Evolutionary conservation across 2,329 filamentous ascomycete genomes (phyloP), one percentile per base, ranked within the genome.

Genomic region (Tolypocladium tundrense): DNA sequence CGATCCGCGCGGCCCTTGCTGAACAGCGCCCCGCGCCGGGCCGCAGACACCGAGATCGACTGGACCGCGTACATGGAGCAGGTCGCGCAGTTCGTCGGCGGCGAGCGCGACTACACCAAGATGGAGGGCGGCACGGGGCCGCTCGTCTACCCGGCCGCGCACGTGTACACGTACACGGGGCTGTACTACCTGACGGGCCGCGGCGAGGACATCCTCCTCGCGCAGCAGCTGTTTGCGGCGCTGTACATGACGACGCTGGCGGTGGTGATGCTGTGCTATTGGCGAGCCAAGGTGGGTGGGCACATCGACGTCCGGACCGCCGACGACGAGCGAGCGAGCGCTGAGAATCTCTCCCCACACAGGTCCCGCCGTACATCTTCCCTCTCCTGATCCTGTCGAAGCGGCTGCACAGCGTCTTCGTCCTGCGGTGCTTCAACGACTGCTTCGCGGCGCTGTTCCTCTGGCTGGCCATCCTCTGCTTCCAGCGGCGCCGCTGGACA

Each of bases 1-100:
- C 24, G 9, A 27, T 27, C 37, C 14, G 21, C 33, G 40, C 24
- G 4, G 19, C 31, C 24, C 19, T 41, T 59, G 61, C 27, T 57
- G 45, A 48, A 58, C 27, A 5, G 19, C 24, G 24, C 21, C 31
- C 24, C 21, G 24, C 9, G 24, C 16, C 31, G 31, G 8, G 4
- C 48, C 2, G 37, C 54, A 81, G 94, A 99, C 71, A 99, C 94
- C 50, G 94, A 99, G 73, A 99, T 99, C 68, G 94, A 99, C 75
- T 99, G 93, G 93, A 82, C 81, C 59, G 91, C 94, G 0, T 99
- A 99, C 73, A 97, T 99, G 92, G 83, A 97, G 70, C 94, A 99
- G 68, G 80, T 97, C 51, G 75, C 82, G 45, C 86, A 92, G 65
- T 94, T 88, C 68, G 76, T 92, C 52, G 79, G 83, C 21, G 94